Conservation (phyloP, 2,329 filamentous ascomycete species). For the Xylaria sp. region DNA sequence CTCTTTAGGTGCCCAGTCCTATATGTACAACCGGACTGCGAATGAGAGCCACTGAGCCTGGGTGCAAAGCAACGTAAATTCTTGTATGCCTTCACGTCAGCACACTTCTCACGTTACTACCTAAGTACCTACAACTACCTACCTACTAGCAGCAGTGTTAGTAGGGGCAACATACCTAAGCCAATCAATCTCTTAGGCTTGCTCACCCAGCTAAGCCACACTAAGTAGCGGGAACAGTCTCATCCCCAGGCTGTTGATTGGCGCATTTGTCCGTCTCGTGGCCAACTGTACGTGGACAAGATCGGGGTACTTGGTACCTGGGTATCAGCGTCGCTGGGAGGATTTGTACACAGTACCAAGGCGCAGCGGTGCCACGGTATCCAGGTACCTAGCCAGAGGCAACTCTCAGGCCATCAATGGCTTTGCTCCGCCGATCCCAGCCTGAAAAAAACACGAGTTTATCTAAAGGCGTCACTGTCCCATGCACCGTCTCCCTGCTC, state of each 20-base stretch:
- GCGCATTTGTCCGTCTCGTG: background rate
- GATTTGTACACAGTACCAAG: background rate
- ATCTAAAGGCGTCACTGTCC: slow-evolving; percentile 32
- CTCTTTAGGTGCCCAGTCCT: no score
- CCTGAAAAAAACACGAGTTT: slow-evolving; percentile 38
- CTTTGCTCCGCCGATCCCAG: slow-evolving; percentile 27
- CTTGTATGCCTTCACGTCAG: background rate
- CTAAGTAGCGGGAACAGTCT: background rate
- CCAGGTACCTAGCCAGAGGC: no score
- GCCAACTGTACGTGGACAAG: background rate
- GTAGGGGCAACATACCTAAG: background rate
- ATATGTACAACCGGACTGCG: slow-evolving; percentile 15
- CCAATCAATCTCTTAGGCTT: background rate
- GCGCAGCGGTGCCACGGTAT: background rate
- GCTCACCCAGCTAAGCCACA: slow-evolving; percentile 24
- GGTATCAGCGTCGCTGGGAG: background rate
- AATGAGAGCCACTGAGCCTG: background rate
- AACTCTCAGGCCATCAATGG: slow-evolving; percentile 22
- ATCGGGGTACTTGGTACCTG: background rate
- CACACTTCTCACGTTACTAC: background rate
- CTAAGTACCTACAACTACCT: no score
- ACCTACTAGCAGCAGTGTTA: background rate
- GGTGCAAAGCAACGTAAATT: no score
- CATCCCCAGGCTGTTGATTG: slow-evolving; percentile 8
- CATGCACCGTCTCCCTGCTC: slow-evolving; percentile 31